Percentiles rank a stretch among this genome's conserved stretches.
These are phyloP conservation scores for Rhizopogon vinicolor DNA, from an alignment of 768 basidiomycete genomes.

Conservation along the genomic window DNA sequence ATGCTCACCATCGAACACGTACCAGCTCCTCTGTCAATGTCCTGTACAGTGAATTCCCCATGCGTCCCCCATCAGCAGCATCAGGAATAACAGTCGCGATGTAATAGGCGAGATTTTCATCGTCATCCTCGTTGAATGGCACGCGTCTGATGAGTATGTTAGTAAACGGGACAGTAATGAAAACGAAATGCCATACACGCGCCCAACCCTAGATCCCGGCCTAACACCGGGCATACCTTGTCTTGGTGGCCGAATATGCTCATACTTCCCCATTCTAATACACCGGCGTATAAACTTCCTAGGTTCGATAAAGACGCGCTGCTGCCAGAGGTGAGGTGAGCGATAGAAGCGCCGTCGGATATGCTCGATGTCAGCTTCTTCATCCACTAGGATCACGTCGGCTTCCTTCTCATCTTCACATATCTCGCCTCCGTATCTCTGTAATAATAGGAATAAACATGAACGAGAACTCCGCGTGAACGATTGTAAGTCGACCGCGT, in stretches of 20 bases:
- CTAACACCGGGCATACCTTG: constrained; percentile 21
- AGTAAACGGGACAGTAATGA: background rate
- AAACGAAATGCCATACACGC: constrained; percentile 2
- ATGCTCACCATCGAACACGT: constrained; percentile 10
- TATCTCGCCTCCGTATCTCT: constrained; percentile 20
- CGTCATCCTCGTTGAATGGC: constrained; percentile 37
- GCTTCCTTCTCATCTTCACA: constrained; percentile 10
- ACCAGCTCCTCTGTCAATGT: constrained; percentile 43
- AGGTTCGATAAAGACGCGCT: constrained; percentile 16
- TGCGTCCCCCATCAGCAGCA: constrained; percentile 31
- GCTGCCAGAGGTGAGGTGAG: constrained; percentile 12
- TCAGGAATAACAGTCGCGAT: constrained; percentile 43
- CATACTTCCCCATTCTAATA: constrained; percentile 10
- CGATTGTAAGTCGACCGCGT: background rate
- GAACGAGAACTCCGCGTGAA: background rate
- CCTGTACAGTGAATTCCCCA: constrained; percentile 44
- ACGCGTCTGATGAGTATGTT: constrained; percentile 12
- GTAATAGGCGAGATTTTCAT: constrained; percentile 38
- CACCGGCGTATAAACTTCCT: constrained; percentile 22
- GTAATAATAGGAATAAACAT: background rate
- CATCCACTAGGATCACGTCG: constrained; percentile 25
- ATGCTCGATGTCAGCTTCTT: constrained; percentile 19
- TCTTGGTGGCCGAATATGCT: constrained; percentile 1
- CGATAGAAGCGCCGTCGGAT: constrained; percentile 22
- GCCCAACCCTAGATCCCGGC: background rate